phyloP scores from a whole-genome alignment of 805 yeast genomes.

The Saccharomycopsis amapae region DNA sequence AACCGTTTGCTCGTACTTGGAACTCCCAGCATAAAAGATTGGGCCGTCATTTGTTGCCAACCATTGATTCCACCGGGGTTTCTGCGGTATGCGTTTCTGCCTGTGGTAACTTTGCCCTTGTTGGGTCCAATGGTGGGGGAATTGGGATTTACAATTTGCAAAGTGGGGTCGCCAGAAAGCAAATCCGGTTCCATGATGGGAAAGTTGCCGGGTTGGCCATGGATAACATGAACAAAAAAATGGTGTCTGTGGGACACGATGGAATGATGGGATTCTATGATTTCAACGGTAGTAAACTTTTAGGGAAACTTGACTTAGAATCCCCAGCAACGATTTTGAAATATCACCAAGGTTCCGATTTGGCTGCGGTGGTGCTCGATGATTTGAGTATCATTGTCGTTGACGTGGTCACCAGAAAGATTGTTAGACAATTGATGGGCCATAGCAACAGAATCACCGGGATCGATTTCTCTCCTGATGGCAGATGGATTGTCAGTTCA shows the following conservation, averaged over 20 bases:
- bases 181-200: slow-evolving; percentile 61
- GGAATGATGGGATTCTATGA: slow-evolving; percentile 85
- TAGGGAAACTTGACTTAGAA: slow-evolving; percentile 60
- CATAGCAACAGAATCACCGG: slow-evolving; percentile 84
- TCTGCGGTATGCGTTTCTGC: slow-evolving; percentile 74
- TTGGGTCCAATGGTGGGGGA: slow-evolving; percentile 83
- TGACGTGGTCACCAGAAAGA: slow-evolving; percentile 72
- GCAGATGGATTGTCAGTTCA: slow-evolving; percentile 86
- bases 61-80: slow-evolving; percentile 73
- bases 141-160: slow-evolving; percentile 85
- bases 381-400: slow-evolving; percentile 77
- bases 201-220: slow-evolving; percentile 84
- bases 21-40: slow-evolving; percentile 69
- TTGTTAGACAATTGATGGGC: slow-evolving; percentile 84
- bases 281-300: slow-evolving; percentile 60
- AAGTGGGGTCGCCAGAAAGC: slow-evolving; percentile 75
- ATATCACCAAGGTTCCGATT: slow-evolving; percentile 75
- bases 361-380: slow-evolving; percentile 80
- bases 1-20: slow-evolving; percentile 86
- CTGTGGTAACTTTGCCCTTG: slow-evolving; percentile 92
- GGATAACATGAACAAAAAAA: slow-evolving; percentile 83
- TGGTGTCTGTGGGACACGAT: slow-evolving; percentile 85
- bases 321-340: slow-evolving; percentile 74
- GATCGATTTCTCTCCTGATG: slow-evolving; percentile 88
- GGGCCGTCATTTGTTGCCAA: slow-evolving; percentile 62